Percentiles rank a stretch among this genome's conserved stretches.
Conservation (phyloP, 352 stramenopile genomes). For the Globisporangium paroecandrum region DNA sequence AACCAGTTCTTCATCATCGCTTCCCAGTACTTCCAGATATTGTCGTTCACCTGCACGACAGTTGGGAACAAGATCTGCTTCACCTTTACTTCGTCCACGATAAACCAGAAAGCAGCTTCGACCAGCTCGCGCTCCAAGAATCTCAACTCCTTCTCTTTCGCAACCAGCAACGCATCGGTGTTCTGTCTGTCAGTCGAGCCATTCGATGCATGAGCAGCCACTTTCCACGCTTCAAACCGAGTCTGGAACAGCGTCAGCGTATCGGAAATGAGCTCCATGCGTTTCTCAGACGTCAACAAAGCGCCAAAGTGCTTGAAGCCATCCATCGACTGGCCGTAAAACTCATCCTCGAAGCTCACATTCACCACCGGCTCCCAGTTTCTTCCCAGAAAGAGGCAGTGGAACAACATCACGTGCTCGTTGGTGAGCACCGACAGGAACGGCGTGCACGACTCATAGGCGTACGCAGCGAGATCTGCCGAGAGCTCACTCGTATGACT, state of each 20-base stretch:
- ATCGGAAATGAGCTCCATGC: constrained; percentile 48
- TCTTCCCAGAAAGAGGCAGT: constrained; percentile 40
- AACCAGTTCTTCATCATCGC: constrained; percentile 15
- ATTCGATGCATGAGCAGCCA: constrained; percentile 9
- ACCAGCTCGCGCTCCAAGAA: constrained; percentile 37
- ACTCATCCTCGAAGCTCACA: constrained; percentile 27
- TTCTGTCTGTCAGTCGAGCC: constrained; percentile 13
- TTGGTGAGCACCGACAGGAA: constrained; percentile 61
- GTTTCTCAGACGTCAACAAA: constrained; percentile 42
- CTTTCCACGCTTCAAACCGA: constrained; percentile 37
- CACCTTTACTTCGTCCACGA: constrained; percentile 26
- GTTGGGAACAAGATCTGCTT: not conserved
- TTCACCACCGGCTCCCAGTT: constrained; percentile 7
- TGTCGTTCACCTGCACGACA: not conserved
- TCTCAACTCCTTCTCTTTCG: constrained; percentile 31
- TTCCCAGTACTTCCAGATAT: constrained; percentile 15
- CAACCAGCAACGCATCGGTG: constrained; percentile 1
- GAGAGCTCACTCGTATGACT: constrained; percentile 11
- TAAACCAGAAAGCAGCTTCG: constrained; percentile 26
- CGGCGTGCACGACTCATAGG: constrained; percentile 66
- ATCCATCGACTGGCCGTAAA: constrained; percentile 48
- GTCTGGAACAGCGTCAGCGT: constrained; percentile 39
- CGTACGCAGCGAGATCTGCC: constrained; percentile 49
- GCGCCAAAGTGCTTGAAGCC: constrained; percentile 33
- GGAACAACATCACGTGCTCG: constrained; percentile 67